Evolutionary conservation across 306 rosid species (phyloP).

Genomic region (Ziziphus jujuba): DNA sequence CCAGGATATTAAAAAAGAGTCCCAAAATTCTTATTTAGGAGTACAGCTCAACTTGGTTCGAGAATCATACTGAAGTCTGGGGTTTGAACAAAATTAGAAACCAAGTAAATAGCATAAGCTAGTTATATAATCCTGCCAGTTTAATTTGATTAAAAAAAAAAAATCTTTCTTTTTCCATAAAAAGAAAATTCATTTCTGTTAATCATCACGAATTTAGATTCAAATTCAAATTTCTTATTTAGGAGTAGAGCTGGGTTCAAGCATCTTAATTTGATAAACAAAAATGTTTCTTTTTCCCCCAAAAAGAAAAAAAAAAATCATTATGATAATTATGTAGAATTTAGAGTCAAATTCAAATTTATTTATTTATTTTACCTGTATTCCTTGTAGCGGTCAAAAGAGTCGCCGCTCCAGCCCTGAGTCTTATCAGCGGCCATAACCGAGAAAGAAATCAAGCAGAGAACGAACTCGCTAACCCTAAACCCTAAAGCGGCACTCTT

Average conservation of each 20-base stretch:
- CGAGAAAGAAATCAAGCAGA: conserved; percentile 88
- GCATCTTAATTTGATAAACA: no score
- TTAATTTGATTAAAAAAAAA: no score
- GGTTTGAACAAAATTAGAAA: no score
- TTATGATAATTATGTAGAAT: background rate
- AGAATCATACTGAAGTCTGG: no score
- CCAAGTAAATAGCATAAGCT: no score
- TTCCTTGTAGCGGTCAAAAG: conserved; percentile 94
- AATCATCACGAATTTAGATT: background rate
- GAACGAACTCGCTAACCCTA: conserved; percentile 66
- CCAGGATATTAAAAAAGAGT: no score
- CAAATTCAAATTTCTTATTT: background rate
- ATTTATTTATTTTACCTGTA: no score
- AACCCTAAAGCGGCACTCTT: conserved; percentile 77
- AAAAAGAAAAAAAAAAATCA: background rate
- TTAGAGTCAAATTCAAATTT: background rate
- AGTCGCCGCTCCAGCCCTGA: conserved; percentile 98
- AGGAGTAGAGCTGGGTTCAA: no score
- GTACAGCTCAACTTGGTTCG: no score
- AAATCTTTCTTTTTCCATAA: background rate
- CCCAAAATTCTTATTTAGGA: no score
- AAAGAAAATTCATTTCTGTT: background rate
- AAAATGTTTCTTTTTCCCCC: background rate
- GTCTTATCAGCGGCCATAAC: conserved; percentile 98
- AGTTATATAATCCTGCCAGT: no score